These are phyloP conservation scores for Lachancea mirantina DNA, from an alignment of 805 yeast species.

Conservation along the genomic window DNA sequence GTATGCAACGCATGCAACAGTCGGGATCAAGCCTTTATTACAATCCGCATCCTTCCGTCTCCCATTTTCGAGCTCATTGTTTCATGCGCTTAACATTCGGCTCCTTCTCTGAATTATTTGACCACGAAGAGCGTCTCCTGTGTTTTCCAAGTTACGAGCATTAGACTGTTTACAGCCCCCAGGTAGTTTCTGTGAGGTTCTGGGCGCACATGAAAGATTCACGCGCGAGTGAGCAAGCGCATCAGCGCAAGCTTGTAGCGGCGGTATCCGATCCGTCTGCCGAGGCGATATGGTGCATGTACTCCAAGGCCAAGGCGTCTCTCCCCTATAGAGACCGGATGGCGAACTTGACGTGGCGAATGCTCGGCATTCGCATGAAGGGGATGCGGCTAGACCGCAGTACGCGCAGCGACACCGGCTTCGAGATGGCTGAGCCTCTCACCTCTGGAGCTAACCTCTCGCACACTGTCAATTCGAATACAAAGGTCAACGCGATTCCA, in stretches of 20 bases:
- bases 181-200: neutral
- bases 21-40: no score
- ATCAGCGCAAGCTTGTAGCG: constrained; percentile 13
- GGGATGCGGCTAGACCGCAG: neutral
- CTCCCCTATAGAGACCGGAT: constrained; percentile 70
- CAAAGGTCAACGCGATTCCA: constrained; percentile 15
- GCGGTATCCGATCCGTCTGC: constrained; percentile 37
- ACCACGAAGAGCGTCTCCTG: neutral
- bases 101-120: no score
- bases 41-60: no score
- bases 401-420: neutral
- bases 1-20: no score
- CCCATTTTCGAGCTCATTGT: no score
- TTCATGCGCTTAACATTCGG: no score
- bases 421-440: neutral
- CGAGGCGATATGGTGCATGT: constrained; percentile 71
- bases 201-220: constrained; percentile 1
- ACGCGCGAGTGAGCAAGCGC: constrained; percentile 6
- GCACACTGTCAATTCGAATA: constrained; percentile 2
- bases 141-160: neutral
- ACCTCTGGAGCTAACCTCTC: neutral
- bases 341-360: constrained; percentile 83
- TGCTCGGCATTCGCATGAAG: constrained; percentile 52
- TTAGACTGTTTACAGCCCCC: neutral
- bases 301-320: constrained; percentile 64